Evolutionary conservation across 192 early-diverging fungal genomes (phyloP).

Genomic region (Borealophlyctis nickersoniae): DNA sequence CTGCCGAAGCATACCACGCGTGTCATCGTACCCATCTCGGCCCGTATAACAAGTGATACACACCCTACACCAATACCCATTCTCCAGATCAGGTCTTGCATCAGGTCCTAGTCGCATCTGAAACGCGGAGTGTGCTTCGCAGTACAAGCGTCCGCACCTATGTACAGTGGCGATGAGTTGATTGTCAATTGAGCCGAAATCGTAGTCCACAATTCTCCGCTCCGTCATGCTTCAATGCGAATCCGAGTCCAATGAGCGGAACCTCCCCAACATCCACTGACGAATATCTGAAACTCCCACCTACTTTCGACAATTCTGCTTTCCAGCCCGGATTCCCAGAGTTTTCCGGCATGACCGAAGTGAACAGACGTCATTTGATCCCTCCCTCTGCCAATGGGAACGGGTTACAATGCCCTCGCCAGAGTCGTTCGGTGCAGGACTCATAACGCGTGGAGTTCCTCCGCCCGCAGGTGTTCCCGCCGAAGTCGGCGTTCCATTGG

Average conservation of each 20-base stretch:
- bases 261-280: background rate
- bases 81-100: conserved; percentile 41
- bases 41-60: conserved; percentile 41
- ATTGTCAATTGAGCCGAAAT: background rate
- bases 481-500: background rate
- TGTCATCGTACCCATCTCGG: conserved; percentile 36
- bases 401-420: conserved; percentile 26
- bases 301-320: conserved; percentile 49
- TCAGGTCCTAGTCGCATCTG: conserved; percentile 42
- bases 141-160: conserved; percentile 49
- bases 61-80: conserved; percentile 46
- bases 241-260: background rate
- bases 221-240: background rate
- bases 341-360: conserved; percentile 32
- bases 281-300: background rate
- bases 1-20: conserved; percentile 17
- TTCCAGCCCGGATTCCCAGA: conserved; percentile 38
- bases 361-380: conserved; percentile 20
- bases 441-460: background rate
- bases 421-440: conserved; percentile 6
- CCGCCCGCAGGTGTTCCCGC: conserved; percentile 1
- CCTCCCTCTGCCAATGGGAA: conserved; percentile 40
- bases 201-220: background rate
- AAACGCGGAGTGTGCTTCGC: conserved; percentile 41
- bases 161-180: no score